Percentiles rank a stretch among this genome's conserved stretches.
Evolutionary conservation across 108 stramenopile species (phyloP).

Genomic region (Nannochloropsis granulata): DNA sequence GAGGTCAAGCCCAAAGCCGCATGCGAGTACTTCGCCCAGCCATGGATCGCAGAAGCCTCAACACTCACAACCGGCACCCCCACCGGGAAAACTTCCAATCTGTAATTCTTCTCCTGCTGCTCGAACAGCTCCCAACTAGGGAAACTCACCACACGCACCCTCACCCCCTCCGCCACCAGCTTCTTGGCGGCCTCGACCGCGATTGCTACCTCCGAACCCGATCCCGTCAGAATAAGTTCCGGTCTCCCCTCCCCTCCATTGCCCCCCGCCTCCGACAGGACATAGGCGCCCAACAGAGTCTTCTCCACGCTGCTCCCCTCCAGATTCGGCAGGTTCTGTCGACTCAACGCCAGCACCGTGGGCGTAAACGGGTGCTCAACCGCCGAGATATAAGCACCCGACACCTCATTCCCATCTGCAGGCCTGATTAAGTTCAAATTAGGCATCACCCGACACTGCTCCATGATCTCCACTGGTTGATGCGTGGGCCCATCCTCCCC

Average conservation of each 20-base stretch:
- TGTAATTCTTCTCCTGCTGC: conserved; percentile 70
- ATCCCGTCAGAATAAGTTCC: conserved; percentile 52
- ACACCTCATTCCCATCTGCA: conserved; percentile 85
- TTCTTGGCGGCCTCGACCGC: conserved; percentile 72
- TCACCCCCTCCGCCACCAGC: conserved; percentile 40
- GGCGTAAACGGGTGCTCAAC: conserved; percentile 51
- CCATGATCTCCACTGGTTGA: conserved; percentile 88
- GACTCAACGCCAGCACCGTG: conserved; percentile 67
- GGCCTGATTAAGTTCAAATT: conserved; percentile 85
- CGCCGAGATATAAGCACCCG: conserved; percentile 55
- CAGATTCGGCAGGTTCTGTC: conserved; percentile 54
- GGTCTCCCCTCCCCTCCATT: conserved; percentile 53
- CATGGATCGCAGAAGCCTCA: conserved; percentile 64
- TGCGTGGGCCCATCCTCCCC: conserved; percentile 99
- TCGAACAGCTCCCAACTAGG: conserved; percentile 87
- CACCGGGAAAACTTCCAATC: conserved; percentile 69
- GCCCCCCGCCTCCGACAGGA: conserved; percentile 25
- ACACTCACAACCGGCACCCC: conserved; percentile 79
- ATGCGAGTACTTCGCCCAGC: conserved; percentile 87
- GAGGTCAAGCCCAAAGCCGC: conserved; percentile 61
- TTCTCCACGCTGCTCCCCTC: conserved; percentile 53
- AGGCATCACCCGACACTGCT: conserved; percentile 71
- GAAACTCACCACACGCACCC: conserved; percentile 78
- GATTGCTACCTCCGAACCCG: conserved; percentile 71
- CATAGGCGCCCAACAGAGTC: conserved; percentile 71